phyloP scores from a whole-genome alignment of 2,329 filamentous ascomycete genomes.

The Pseudogymnoascus destructans region DNA sequence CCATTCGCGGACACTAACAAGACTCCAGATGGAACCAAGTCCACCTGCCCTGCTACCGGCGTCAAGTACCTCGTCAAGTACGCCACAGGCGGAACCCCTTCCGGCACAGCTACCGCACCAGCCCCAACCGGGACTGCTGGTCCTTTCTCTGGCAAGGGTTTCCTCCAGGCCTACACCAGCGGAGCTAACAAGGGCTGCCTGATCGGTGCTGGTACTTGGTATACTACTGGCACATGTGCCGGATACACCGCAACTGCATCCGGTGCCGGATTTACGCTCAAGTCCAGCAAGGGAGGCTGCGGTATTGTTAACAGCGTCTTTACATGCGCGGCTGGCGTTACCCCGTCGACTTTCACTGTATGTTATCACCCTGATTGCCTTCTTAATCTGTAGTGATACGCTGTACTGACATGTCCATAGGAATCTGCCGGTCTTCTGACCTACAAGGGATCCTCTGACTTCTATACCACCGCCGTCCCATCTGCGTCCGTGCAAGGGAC shows the following conservation, averaged over 20 bases:
- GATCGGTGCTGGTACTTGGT: slow-evolving; percentile 56
- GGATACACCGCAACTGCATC: slow-evolving; percentile 44
- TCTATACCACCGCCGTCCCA: slow-evolving; percentile 26
- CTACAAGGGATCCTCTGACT: slow-evolving; percentile 21
- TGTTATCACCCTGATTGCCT: slow-evolving; percentile 11
- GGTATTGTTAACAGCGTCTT: slow-evolving; percentile 40
- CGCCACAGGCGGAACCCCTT: slow-evolving; percentile 31
- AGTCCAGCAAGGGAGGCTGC: slow-evolving; percentile 46
- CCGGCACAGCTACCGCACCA: slow-evolving; percentile 19
- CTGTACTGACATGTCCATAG: slow-evolving; percentile 10
- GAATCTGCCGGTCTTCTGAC: slow-evolving; percentile 18
- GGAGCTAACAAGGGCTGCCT: slow-evolving; percentile 48
- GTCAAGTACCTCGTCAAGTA: slow-evolving; percentile 43
- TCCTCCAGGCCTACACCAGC: slow-evolving; percentile 40
- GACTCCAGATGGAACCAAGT: slow-evolving; percentile 21
- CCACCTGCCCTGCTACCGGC: slow-evolving; percentile 47
- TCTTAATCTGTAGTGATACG: background rate
- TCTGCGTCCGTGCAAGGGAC: slow-evolving; percentile 23
- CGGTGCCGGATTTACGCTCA: slow-evolving; percentile 32
- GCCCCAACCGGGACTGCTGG: slow-evolving; percentile 21
- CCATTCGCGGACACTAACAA: background rate
- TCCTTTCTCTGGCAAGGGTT: slow-evolving; percentile 40
- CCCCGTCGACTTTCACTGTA: slow-evolving; percentile 27
- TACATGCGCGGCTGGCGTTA: slow-evolving; percentile 39
- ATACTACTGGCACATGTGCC: slow-evolving; percentile 52